Conservation (phyloP, 2,329 filamentous ascomycete genomes). For the Coniochaeta sp. region DNA sequence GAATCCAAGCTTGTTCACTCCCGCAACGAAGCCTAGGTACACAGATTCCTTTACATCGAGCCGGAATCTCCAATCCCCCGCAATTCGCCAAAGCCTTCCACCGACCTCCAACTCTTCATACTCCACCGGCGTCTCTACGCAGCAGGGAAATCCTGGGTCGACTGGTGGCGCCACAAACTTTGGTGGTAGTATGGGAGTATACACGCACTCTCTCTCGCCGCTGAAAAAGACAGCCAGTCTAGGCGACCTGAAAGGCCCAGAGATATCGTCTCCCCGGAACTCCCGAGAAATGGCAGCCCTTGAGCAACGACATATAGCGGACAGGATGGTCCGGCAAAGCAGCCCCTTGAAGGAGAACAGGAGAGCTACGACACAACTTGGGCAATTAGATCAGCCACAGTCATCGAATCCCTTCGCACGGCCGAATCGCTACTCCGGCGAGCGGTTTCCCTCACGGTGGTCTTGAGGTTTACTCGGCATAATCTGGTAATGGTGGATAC, state of each 20-base stretch:
- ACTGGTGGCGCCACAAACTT: constrained; percentile 18
- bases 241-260: constrained; percentile 43
- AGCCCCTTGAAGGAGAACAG: constrained; percentile 34
- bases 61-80: constrained; percentile 8
- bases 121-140: not conserved
- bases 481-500: not conserved
- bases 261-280: constrained; percentile 44
- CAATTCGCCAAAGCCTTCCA: constrained; percentile 2
- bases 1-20: constrained; percentile 36
- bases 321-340: constrained; percentile 24
- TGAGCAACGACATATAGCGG: constrained; percentile 37
- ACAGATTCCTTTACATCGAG: constrained; percentile 24
- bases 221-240: constrained; percentile 68
- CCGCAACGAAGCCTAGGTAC: constrained; percentile 20
- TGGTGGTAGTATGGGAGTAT: constrained; percentile 75
- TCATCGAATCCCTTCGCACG: constrained; percentile 30
- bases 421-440: constrained; percentile 27
- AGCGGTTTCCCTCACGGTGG: constrained; percentile 31
- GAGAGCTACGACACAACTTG: constrained; percentile 10
- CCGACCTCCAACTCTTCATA: not conserved
- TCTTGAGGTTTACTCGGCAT: constrained; percentile 6
- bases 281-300: constrained; percentile 54
- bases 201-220: constrained; percentile 73
- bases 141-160: not conserved
- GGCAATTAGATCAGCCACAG: constrained; percentile 6